Percentiles rank a stretch among this genome's conserved stretches.
These are phyloP conservation scores for Dichomitus squalens DNA, from an alignment of 1,284 basidiomycete species.

Conservation along the genomic window DNA sequence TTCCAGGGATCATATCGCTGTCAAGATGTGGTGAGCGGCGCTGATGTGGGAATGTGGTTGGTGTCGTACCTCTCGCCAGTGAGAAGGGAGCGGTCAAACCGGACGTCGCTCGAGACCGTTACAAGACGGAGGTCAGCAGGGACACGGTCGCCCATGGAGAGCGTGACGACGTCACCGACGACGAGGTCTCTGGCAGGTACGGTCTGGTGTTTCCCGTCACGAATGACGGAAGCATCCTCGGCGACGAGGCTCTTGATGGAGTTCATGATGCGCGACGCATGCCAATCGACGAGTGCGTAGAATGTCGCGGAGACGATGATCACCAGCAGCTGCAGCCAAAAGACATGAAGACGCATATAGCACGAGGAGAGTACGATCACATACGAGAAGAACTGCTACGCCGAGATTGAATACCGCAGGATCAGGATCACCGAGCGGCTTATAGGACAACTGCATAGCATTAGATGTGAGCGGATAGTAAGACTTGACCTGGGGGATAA, in stretches of 20 bases:
- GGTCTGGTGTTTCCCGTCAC: slow-evolving; percentile 40
- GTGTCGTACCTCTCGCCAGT: slow-evolving; percentile 55
- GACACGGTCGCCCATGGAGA: slow-evolving; percentile 44
- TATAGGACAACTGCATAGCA: slow-evolving; percentile 43
- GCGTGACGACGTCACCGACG: slow-evolving; percentile 32
- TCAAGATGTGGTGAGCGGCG: not conserved
- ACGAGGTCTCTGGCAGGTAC: slow-evolving; percentile 35
- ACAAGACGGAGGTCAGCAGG: slow-evolving; percentile 57
- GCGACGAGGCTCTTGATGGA: slow-evolving; percentile 56
- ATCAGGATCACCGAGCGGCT: slow-evolving; percentile 50
- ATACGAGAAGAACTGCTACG: slow-evolving; percentile 49
- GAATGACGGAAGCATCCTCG: slow-evolving; percentile 48
- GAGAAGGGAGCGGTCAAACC: slow-evolving; percentile 65
- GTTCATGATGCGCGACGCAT: slow-evolving; percentile 49
- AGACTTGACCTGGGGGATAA: not conserved
- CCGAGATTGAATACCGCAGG: slow-evolving; percentile 50
- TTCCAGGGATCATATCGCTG: slow-evolving; percentile 52
- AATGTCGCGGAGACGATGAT: slow-evolving; percentile 40
- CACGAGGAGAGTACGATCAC: slow-evolving; percentile 39
- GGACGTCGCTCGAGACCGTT: slow-evolving; percentile 48
- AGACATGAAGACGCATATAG: slow-evolving; percentile 49
- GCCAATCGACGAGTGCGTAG: slow-evolving; percentile 46
- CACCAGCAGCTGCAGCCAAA: slow-evolving; percentile 41
- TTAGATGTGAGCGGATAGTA: not conserved
- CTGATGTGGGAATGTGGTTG: not conserved